Conservation (phyloP, 2,329 filamentous ascomycete species). For the Aureobasidium sp. region DNA sequence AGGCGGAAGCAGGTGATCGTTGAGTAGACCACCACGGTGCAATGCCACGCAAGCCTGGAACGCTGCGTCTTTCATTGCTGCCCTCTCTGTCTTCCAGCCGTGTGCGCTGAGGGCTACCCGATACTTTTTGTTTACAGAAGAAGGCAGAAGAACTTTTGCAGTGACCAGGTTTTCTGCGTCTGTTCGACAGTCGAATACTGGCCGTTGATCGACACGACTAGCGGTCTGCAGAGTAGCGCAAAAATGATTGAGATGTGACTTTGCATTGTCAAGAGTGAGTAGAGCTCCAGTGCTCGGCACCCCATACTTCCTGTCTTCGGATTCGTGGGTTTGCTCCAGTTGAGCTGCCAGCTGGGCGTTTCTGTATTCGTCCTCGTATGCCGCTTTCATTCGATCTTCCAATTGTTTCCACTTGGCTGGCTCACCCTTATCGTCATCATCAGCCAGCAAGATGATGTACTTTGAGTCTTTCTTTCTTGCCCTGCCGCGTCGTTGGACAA, state of each 20-base stretch:
- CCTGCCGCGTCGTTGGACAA: constrained; percentile 58
- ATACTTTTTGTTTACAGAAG: constrained; percentile 51
- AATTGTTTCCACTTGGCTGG: constrained; percentile 55
- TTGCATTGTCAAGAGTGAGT: constrained; percentile 66
- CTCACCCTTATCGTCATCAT: constrained; percentile 28
- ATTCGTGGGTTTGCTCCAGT: constrained; percentile 44
- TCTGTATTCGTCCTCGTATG: constrained; percentile 60
- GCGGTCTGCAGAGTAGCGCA: constrained; percentile 55
- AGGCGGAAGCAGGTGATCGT: constrained; percentile 67
- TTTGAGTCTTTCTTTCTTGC: constrained; percentile 53
- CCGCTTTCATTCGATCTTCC: constrained; percentile 65
- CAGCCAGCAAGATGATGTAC: constrained; percentile 46
- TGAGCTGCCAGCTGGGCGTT: constrained; percentile 36
- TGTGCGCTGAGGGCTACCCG: constrained; percentile 41
- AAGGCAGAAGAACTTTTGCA: constrained; percentile 64
- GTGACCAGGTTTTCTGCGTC: constrained; percentile 30
- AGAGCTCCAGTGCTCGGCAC: constrained; percentile 49
- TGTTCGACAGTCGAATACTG: constrained; percentile 56
- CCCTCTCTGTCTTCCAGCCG: constrained; percentile 63
- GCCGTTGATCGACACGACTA: constrained; percentile 57
- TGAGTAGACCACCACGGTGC: constrained; percentile 64
- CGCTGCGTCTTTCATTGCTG: constrained; percentile 72
- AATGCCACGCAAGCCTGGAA: constrained; percentile 71
- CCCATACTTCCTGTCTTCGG: constrained; percentile 32
- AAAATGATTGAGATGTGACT: constrained; percentile 74